Evolutionary conservation across 495 filamentous ascomycete species (phyloP).

Genomic region (Aspergillus sparsus): DNA sequence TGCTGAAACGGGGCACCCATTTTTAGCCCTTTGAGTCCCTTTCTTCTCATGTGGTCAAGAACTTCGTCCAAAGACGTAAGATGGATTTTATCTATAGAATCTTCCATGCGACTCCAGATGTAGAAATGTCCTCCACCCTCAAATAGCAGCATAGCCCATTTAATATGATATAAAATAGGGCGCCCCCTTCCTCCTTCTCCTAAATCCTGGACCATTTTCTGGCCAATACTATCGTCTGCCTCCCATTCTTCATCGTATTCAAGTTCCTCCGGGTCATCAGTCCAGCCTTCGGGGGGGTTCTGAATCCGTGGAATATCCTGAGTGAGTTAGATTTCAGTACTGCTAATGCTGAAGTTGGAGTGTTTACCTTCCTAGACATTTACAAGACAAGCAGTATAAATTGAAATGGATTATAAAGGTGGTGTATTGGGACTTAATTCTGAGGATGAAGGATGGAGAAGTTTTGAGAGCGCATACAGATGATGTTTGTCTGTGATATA

Average conservation of each 20-base stretch:
- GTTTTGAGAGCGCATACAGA: no score
- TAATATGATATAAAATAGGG: background rate
- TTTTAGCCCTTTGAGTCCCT: conserved; percentile 1
- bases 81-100: background rate
- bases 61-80: background rate
- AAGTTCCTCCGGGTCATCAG: background rate
- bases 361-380: no score
- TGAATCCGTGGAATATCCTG: background rate
- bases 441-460: no score
- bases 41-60: background rate
- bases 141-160: background rate
- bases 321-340: background rate
- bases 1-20: background rate
- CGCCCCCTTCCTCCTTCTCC: background rate
- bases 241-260: background rate
- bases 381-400: no score
- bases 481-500: no score
- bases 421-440: no score
- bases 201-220: conserved; percentile 2
- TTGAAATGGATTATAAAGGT: no score
- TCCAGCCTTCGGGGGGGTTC: background rate
- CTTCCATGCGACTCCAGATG: background rate
- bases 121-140: background rate
- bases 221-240: background rate
- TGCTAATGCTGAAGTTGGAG: background rate